Evolutionary conservation across 352 stramenopile species (phyloP).

Genomic region (Phytophthora meadii): DNA sequence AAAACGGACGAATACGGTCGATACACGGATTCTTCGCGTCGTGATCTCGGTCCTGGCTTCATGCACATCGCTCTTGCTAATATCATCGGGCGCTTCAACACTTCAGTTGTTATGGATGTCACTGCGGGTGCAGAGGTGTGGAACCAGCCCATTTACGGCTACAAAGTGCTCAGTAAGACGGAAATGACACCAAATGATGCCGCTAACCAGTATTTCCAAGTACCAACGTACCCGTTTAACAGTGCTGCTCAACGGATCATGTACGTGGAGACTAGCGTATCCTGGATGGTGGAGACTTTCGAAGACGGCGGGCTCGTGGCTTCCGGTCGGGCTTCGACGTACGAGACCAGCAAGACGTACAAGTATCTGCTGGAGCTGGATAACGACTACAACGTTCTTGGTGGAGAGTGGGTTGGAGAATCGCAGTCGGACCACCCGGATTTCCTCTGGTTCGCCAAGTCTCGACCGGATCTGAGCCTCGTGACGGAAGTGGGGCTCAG

Average conservation of each 20-base stretch:
- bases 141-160: slow-evolving; percentile 68
- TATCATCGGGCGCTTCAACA: slow-evolving; percentile 48
- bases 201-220: slow-evolving; percentile 42
- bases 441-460: slow-evolving; percentile 47
- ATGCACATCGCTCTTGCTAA: slow-evolving; percentile 59
- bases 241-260: slow-evolving; percentile 38
- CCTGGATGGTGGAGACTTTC: slow-evolving; percentile 53
- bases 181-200: slow-evolving; percentile 47
- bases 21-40: slow-evolving; percentile 45
- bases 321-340: slow-evolving; percentile 26
- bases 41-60: slow-evolving; percentile 57
- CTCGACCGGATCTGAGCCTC: slow-evolving; percentile 28
- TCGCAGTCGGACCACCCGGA: slow-evolving; percentile 45
- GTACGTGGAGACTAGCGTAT: slow-evolving; percentile 52
- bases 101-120: slow-evolving; percentile 57
- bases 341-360: slow-evolving; percentile 41
- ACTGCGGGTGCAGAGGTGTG: slow-evolving; percentile 49
- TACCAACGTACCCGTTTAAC: slow-evolving; percentile 61
- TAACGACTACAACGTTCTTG: slow-evolving; percentile 45
- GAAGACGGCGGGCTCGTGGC: slow-evolving; percentile 49
- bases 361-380: slow-evolving; percentile 53
- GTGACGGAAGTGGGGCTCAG: slow-evolving; percentile 42
- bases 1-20: slow-evolving; percentile 54
- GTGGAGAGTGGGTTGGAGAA: slow-evolving; percentile 48
- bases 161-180: slow-evolving; percentile 40